A percentile compares a stretch with the other conserved stretches of the same genome.
phyloP scores from a whole-genome alignment of 139 green algal genomes.

The Closterium sp. region DNA sequence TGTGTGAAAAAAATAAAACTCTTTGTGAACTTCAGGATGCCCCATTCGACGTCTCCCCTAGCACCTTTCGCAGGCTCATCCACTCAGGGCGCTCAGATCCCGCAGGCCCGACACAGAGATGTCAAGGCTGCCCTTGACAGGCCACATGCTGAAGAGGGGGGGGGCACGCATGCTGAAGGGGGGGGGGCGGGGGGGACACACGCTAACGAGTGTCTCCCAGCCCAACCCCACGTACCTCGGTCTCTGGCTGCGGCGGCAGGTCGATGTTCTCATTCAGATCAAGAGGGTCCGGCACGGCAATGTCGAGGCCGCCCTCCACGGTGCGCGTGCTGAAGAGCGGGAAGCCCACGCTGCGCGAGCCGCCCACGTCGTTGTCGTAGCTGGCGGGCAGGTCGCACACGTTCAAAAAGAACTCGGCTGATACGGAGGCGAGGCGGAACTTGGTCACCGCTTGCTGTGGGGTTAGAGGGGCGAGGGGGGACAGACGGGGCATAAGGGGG shows the following conservation, averaged over 20 bases:
- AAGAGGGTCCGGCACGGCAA: not conserved
- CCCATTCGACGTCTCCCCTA: too few relatives aligned
- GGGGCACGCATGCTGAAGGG: too few relatives aligned
- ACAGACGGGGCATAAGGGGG: too few relatives aligned
- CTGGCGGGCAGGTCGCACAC: not conserved
- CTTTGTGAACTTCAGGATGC: too few relatives aligned
- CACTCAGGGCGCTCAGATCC: too few relatives aligned
- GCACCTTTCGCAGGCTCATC: too few relatives aligned
- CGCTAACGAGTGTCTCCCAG: too few relatives aligned
- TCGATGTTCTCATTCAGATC: not conserved
- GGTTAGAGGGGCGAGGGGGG: not conserved
- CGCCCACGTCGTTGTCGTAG: not conserved
- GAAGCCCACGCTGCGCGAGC: not conserved
- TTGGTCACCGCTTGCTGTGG: not conserved
- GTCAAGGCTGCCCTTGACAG: too few relatives aligned
- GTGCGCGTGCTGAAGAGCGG: not conserved
- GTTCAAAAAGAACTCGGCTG: not conserved
- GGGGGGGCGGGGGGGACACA: too few relatives aligned
- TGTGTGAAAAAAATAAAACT: too few relatives aligned
- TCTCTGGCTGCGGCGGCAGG: not conserved
- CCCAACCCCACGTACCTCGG: not conserved
- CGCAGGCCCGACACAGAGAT: too few relatives aligned
- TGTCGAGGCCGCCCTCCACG: not conserved
- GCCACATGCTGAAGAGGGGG: too few relatives aligned
- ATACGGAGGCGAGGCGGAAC: not conserved